A percentile compares a stretch with the other conserved stretches of the same genome.
phyloP scores from a whole-genome alignment of 108 stramenopile genomes.

The Hondaea fermentalgiana region DNA sequence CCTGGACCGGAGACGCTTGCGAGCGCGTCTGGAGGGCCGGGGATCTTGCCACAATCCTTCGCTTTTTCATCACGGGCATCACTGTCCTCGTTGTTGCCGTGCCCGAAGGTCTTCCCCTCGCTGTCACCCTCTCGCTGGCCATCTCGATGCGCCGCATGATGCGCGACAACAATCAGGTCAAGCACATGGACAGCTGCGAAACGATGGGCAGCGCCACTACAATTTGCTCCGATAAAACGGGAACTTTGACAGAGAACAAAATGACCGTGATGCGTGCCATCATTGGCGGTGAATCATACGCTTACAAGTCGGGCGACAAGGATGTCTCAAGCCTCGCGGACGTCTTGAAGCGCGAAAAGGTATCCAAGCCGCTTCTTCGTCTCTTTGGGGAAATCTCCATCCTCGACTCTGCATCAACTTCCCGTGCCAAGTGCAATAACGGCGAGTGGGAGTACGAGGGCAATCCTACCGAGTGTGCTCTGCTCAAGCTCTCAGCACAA shows the following conservation, averaged over 20 bases:
- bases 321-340: neutral
- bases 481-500: conserved; percentile 58
- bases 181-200: conserved; percentile 90
- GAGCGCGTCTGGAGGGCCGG: conserved; percentile 65
- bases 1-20: conserved; percentile 68
- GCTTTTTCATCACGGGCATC: conserved; percentile 80
- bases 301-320: conserved; percentile 3
- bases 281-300: conserved; percentile 43
- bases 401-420: neutral
- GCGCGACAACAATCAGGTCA: conserved; percentile 85
- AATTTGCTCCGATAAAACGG: conserved; percentile 94
- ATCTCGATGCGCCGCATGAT: conserved; percentile 83
- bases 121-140: conserved; percentile 85
- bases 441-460: conserved; percentile 56
- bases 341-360: neutral
- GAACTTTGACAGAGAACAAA: conserved; percentile 70
- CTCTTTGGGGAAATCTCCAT: neutral
- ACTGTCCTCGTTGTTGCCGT: conserved; percentile 93
- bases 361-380: neutral
- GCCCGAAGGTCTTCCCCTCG: conserved; percentile 94
- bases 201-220: conserved; percentile 98
- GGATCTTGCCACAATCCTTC: conserved; percentile 47
- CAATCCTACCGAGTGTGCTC: conserved; percentile 87
- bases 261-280: conserved; percentile 69
- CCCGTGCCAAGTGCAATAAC: neutral